Base-by-base conservation (phyloP, 2,329 filamentous ascomycete genomes). In the Diaporthe ampelina region DNA sequence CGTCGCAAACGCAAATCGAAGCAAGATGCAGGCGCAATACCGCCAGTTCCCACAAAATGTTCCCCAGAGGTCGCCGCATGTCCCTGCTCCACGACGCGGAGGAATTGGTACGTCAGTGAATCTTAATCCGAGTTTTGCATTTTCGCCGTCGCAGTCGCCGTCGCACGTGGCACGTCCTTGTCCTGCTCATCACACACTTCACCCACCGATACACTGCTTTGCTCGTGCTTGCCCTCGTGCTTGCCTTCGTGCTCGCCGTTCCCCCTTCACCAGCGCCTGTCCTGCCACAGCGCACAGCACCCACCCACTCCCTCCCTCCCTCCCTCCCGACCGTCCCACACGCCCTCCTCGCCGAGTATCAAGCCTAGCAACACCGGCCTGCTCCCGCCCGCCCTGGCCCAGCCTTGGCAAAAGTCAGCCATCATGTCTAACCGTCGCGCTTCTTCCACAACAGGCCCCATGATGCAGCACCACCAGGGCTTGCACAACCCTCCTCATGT, bases 21-120 rank as follows among this genome's bases (percentile, higher is more conserved):
- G 24, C 79, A 85, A 79, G 78, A 90, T 90, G 88, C 88, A 90
- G 83, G 83, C 84, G 74, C 86, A 88, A 77, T 90, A 88, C 80
- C 88, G 88, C 76, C 72, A 69, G 74, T 89, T 87, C 81, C 84
- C 85, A 80, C 87, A 88, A 78, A 88, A 87, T 81, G 83, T 84
- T 78, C 84, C 87, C 76, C 87, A 87, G 79, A 83, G 87, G 77
- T 84, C 85, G 77, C 84, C 86, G 77, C 87, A 88, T 82, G 80
- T 83, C 76, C 80, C 84, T 72, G 85, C 84, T 76, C 86, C 85
- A 80, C 85, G 88, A 76, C 86, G 88, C 78, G 87, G 87, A 78
- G 88, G 87, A 77, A 89, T 89, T 80, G 88, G 88, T 89, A 84
- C 76, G 84, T 82, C 75, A 63, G 54, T 73, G 69, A 58, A 61